phyloP scores from a whole-genome alignment of 768 basidiomycete genomes.

The Naganishia vishniacii region DNA sequence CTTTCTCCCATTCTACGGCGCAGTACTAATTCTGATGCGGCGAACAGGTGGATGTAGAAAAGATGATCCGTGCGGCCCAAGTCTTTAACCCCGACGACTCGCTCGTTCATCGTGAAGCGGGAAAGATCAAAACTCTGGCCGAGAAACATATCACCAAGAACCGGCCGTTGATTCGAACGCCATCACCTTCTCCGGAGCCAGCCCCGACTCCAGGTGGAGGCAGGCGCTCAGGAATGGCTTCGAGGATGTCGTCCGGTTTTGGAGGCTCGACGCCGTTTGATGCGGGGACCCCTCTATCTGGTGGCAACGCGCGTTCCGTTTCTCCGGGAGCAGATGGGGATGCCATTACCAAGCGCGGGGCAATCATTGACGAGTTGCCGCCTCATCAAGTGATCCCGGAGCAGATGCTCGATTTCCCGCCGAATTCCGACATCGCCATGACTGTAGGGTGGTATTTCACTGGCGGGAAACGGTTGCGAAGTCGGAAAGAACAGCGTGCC shows the following conservation, averaged over 20 bases:
- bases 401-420: constrained; percentile 42
- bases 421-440: constrained; percentile 35
- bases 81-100: constrained; percentile 43
- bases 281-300: constrained; percentile 10
- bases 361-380: constrained; percentile 26
- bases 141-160: constrained; percentile 38
- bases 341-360: constrained; percentile 3
- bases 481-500: constrained; percentile 36
- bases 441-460: constrained; percentile 44
- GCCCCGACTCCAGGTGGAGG: neutral
- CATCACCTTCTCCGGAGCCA: constrained; percentile 41
- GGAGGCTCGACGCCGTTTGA: constrained; percentile 19
- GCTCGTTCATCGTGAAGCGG: constrained; percentile 38
- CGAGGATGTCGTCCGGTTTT: neutral
- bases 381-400: constrained; percentile 38
- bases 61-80: constrained; percentile 40
- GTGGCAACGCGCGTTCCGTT: constrained; percentile 6
- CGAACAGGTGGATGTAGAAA: constrained; percentile 34
- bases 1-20: no score
- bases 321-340: neutral
- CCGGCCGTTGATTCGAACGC: constrained; percentile 38
- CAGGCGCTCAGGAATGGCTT: neutral
- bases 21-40: no score
- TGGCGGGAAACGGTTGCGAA: constrained; percentile 39
- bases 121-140: constrained; percentile 34